phyloP scores from a whole-genome alignment of 1,139 yeast species.

The Suhomyces atakaporum region DNA sequence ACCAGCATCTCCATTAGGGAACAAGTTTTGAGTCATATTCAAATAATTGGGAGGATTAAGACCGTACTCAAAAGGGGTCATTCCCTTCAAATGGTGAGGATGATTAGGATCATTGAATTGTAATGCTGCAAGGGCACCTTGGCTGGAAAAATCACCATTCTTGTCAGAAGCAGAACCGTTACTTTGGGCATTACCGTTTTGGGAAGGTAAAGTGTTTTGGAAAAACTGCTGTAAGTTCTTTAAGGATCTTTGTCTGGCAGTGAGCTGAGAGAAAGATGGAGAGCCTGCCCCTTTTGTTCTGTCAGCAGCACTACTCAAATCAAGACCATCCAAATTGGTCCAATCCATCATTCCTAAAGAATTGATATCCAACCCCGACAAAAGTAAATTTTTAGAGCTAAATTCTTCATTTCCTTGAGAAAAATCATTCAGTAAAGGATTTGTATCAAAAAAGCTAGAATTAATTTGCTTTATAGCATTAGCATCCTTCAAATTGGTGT shows the following conservation, averaged over 20 bases:
- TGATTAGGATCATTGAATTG: conserved; percentile 38
- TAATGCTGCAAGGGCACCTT: conserved; percentile 22
- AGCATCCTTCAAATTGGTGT: conserved; percentile 56
- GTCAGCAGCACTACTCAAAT: conserved; percentile 11
- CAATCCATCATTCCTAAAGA: conserved; percentile 34
- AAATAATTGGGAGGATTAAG: conserved; percentile 23
- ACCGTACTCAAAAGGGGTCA: conserved; percentile 43
- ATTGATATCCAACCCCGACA: conserved; percentile 29
- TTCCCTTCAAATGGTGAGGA: conserved; percentile 40
- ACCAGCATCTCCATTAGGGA: not conserved
- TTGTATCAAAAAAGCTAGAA: conserved; percentile 38
- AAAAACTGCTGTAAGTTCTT: conserved; percentile 20
- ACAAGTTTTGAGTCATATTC: conserved; percentile 9
- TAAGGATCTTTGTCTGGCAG: conserved; percentile 16
- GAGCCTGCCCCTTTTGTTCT: conserved; percentile 14
- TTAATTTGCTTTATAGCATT: conserved; percentile 27
- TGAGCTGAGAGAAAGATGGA: conserved; percentile 13
- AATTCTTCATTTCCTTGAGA: conserved; percentile 44
- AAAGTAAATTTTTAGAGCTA: conserved; percentile 20
- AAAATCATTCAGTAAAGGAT: conserved; percentile 59
- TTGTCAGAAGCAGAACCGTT: not conserved
- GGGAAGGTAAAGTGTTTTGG: conserved; percentile 9
- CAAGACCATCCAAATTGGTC: conserved; percentile 34
- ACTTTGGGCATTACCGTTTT: not conserved
- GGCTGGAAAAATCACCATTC: conserved; percentile 1